These are phyloP conservation scores for Fusarium sp. DNA, from an alignment of 2,329 filamentous ascomycete species.

Conservation along the genomic window DNA sequence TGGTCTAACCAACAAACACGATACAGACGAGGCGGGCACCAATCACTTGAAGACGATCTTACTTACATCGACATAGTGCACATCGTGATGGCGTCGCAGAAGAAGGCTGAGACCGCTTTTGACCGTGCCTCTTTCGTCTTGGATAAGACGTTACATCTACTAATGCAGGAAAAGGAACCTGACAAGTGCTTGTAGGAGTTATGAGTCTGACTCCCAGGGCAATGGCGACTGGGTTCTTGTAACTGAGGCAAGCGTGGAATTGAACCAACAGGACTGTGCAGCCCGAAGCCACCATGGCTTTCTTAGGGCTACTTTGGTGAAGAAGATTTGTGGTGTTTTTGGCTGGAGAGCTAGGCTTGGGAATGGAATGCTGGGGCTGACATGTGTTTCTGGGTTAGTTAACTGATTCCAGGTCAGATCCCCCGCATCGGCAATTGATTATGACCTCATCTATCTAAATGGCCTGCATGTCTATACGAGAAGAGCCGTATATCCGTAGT, in stretches of 20 bases:
- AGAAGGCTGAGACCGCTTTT: constrained; percentile 18
- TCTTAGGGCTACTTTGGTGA: not conserved
- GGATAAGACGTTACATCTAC: not conserved
- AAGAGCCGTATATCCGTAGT: not conserved
- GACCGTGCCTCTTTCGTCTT: not conserved
- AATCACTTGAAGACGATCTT: constrained; percentile 31
- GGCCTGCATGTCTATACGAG: not conserved
- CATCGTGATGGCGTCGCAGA: constrained; percentile 11
- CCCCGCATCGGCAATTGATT: not conserved
- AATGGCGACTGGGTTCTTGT: constrained; percentile 1
- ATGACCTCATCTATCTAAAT: not conserved
- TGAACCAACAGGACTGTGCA: constrained; percentile 9
- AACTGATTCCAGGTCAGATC: not conserved
- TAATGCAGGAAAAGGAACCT: not conserved
- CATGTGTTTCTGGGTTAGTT: constrained; percentile 1
- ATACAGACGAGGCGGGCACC: constrained; percentile 39
- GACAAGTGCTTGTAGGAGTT: not conserved
- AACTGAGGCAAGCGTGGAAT: not conserved
- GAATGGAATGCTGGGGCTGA: constrained; percentile 8
- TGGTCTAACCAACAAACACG: not conserved
- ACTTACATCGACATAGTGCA: constrained; percentile 12
- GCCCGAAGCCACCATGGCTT: constrained; percentile 9
- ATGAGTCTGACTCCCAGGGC: not conserved
- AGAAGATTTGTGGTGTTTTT: not conserved
- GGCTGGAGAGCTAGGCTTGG: not conserved